A percentile compares a stretch with the other conserved stretches of the same genome.
Evolutionary conservation across 177 flowering plant species (phyloP).

Genomic region (Vitis hybrid): DNA sequence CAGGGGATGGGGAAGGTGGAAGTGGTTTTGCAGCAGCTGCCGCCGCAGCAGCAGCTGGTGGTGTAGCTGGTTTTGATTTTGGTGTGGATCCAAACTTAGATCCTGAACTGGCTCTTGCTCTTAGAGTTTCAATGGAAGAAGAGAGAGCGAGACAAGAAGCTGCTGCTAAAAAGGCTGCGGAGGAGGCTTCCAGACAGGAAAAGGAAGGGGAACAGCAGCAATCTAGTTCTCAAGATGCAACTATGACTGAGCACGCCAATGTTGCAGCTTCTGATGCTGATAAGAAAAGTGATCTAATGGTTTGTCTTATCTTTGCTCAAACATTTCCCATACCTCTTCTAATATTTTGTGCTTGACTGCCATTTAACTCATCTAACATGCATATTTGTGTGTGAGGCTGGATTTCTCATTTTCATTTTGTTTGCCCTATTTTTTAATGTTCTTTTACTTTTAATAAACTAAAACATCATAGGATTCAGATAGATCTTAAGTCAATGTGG

Average conservation of each 20-base stretch:
- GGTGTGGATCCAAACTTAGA: constrained; percentile 98
- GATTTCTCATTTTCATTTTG: not conserved
- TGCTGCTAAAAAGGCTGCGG: constrained; percentile 95
- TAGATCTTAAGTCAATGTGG: too few species aligned
- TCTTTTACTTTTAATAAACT: too few species aligned
- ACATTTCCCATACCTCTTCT: not conserved
- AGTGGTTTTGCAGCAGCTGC: constrained; percentile 93
- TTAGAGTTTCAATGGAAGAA: constrained; percentile 98
- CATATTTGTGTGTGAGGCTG: not conserved
- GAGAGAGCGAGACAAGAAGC: constrained; percentile 99
- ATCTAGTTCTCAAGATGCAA: constrained; percentile 61
- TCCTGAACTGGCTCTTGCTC: constrained; percentile 98
- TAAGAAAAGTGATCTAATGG: constrained; percentile 56
- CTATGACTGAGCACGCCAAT: constrained; percentile 55
- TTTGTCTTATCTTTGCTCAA: constrained; percentile 25
- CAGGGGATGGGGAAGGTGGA: constrained; percentile 95
- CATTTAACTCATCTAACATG: not conserved
- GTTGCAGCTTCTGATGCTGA: constrained; percentile 45
- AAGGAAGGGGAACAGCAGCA: constrained; percentile 54
- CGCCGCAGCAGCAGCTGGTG: constrained; percentile 87
- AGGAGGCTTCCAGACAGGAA: constrained; percentile 66
- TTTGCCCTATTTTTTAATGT: not conserved
- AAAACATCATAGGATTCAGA: too few species aligned
- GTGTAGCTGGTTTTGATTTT: constrained; percentile 80
- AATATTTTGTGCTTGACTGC: not conserved